These are phyloP conservation scores for Crataegus laevigata DNA, from an alignment of 306 rosid species.

Conservation along the genomic window DNA sequence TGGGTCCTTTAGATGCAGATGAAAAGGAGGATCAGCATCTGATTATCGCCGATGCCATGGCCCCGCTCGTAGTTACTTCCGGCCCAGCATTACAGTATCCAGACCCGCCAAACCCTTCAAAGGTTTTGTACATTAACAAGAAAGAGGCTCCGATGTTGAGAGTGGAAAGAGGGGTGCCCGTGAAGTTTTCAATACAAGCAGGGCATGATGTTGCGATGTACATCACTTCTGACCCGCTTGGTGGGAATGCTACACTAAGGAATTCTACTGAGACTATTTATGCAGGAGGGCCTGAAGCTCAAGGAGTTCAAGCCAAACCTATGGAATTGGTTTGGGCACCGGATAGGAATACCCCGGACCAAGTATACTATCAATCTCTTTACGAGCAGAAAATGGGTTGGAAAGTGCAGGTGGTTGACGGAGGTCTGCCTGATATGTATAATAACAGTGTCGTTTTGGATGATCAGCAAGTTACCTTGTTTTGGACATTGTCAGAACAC, in stretches of 20 bases:
- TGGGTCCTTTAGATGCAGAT: slow-evolving; percentile 69
- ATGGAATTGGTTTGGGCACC: slow-evolving; percentile 71
- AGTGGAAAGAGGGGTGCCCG: slow-evolving; percentile 87
- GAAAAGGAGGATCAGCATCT: slow-evolving; percentile 87
- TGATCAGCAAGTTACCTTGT: slow-evolving; percentile 88
- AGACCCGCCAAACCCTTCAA: slow-evolving; percentile 74
- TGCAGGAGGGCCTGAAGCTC: slow-evolving; percentile 73
- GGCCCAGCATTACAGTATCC: slow-evolving; percentile 67
- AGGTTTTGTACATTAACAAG: slow-evolving; percentile 78
- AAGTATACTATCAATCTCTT: slow-evolving; percentile 65
- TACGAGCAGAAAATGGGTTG: slow-evolving; percentile 85
- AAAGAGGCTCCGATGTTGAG: slow-evolving; percentile 81
- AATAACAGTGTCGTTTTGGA: slow-evolving; percentile 81
- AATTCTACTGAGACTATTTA: slow-evolving; percentile 65
- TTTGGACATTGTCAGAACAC: slow-evolving; percentile 69
- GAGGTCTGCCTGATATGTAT: slow-evolving; percentile 90
- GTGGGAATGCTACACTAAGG: slow-evolving; percentile 83
- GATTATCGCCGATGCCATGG: slow-evolving; percentile 65
- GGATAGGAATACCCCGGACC: slow-evolving; percentile 75
- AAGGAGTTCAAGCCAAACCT: slow-evolving; percentile 88
- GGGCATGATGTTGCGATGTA: slow-evolving; percentile 83
- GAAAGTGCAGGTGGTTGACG: slow-evolving; percentile 89
- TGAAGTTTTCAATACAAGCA: slow-evolving; percentile 74
- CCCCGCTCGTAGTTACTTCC: slow-evolving; percentile 50
- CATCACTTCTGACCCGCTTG: slow-evolving; percentile 73